Evolutionary conservation across 257 asterid species (phyloP), one percentile per base, ranked within the genome.

Genomic region (Solanum virginianum): DNA sequence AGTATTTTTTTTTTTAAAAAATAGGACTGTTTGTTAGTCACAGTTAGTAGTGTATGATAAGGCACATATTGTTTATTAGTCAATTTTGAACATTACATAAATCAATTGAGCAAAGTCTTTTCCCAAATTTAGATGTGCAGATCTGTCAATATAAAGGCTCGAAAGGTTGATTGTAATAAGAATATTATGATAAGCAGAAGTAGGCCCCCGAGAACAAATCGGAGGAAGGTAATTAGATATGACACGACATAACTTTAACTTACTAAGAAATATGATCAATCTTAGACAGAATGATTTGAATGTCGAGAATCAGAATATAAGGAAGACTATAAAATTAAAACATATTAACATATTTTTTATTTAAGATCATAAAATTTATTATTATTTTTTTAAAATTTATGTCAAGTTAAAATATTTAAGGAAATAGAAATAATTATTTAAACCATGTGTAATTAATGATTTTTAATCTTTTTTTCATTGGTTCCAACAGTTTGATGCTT

Each of bases 281-380:
- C 14, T 49, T 43, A 60, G 7, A 63, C 12, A 24, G 0, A 24
- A 63, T 24, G 8, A 5, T 12, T 12, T 63, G 1, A 2, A 6
- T 0, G 16, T 24, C 0, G 4, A 22, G 15, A 2, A 5, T 22
- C 26, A 1, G 3, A 1, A 5, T 24, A 6, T 10, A 63, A n/a
- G n/a, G n/a, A 41, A 5, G 8, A 6, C 1, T 43, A 43, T 8
- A 43, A 43, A 43, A 8, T 8, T 43, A 43, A 43, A 43, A 1
- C 0, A 43, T 8, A 43, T 8, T 43, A 1, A 43, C 10, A 43
- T 43, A 43, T 43, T 6, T 6, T 43, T 43, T 4, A 41, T 43
- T 43, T 43, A 43, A 43, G 9, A 8, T 6, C 47, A 43, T 8
- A 43, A 43, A 8, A 43, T 43, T 43, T 10, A 43, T 8, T 1